Evolutionary conservation across 108 stramenopile species (phyloP).

Genomic region (Nitzschia sp.): DNA sequence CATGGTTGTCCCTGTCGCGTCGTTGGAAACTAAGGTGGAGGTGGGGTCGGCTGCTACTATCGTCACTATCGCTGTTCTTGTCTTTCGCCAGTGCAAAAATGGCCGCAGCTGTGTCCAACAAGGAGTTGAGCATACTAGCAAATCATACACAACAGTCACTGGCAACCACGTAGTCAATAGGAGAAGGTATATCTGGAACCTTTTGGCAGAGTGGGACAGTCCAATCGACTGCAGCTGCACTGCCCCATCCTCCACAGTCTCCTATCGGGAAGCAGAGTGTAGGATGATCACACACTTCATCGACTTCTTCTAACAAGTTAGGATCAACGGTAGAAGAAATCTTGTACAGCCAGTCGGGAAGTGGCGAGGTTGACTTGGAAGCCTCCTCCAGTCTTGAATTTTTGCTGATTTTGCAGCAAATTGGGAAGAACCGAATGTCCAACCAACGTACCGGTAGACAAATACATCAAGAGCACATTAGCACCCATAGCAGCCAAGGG

Average conservation of each 20-base stretch:
- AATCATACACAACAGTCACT: conserved; percentile 71
- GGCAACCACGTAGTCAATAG: conserved; percentile 60
- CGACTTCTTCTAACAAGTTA: conserved; percentile 12
- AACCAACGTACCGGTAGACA: conserved; percentile 64
- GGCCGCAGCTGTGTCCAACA: conserved; percentile 50
- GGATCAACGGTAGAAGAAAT: background rate
- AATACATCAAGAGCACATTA: conserved; percentile 58
- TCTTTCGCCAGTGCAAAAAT: conserved; percentile 44
- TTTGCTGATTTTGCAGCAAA: conserved; percentile 37
- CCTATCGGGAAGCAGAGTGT: conserved; percentile 32
- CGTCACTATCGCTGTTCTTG: background rate
- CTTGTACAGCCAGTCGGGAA: conserved; percentile 28
- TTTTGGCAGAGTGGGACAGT: conserved; percentile 48
- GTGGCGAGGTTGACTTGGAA: background rate
- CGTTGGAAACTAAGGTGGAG: conserved; percentile 70
- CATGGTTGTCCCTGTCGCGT: conserved; percentile 25
- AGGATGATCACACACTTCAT: background rate
- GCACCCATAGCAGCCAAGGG: conserved; percentile 43
- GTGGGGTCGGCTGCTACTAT: conserved; percentile 14
- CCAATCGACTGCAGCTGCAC: conserved; percentile 57
- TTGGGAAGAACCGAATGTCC: conserved; percentile 55
- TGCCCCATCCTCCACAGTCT: conserved; percentile 47
- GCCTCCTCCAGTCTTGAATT: background rate
- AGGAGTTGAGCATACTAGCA: conserved; percentile 54
- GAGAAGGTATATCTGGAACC: conserved; percentile 22